Evolutionary conservation across 352 stramenopile species (phyloP).

Genomic region (Globisporangium cylindrosporum): DNA sequence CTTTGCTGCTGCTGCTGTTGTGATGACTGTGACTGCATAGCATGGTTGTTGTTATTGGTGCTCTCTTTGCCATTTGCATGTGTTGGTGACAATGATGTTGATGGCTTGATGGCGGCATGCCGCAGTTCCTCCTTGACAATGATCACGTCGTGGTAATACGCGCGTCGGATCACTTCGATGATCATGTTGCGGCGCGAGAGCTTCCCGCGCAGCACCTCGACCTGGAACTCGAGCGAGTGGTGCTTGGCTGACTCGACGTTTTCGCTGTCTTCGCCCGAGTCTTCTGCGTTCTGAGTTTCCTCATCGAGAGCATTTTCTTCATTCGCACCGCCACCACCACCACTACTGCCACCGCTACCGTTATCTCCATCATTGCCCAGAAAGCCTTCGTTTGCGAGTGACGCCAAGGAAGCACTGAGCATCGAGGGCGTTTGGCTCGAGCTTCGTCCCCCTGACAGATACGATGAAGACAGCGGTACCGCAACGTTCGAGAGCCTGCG

Average conservation of each 20-base stretch:
- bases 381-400: slow-evolving; percentile 6
- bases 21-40: background rate
- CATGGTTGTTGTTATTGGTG: background rate
- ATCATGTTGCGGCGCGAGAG: slow-evolving; percentile 68
- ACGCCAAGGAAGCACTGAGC: slow-evolving; percentile 12
- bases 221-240: slow-evolving; percentile 33
- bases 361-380: background rate
- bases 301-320: background rate
- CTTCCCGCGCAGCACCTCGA: slow-evolving; percentile 70
- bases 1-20: background rate
- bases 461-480: background rate
- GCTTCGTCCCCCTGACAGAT: background rate
- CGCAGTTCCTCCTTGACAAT: slow-evolving; percentile 81
- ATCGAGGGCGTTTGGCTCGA: slow-evolving; percentile 7
- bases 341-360: background rate
- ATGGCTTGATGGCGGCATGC: slow-evolving; percentile 18
- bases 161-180: slow-evolving; percentile 66
- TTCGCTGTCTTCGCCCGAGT: slow-evolving; percentile 24
- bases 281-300: background rate
- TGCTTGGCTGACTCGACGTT: slow-evolving; percentile 36
- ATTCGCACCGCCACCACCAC: background rate
- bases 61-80: background rate
- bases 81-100: background rate
- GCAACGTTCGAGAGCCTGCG: background rate
- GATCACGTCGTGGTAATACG: slow-evolving; percentile 83